Evolutionary conservation across 2,329 filamentous ascomycete species (phyloP).

Genomic region (Fusarium sp.): DNA sequence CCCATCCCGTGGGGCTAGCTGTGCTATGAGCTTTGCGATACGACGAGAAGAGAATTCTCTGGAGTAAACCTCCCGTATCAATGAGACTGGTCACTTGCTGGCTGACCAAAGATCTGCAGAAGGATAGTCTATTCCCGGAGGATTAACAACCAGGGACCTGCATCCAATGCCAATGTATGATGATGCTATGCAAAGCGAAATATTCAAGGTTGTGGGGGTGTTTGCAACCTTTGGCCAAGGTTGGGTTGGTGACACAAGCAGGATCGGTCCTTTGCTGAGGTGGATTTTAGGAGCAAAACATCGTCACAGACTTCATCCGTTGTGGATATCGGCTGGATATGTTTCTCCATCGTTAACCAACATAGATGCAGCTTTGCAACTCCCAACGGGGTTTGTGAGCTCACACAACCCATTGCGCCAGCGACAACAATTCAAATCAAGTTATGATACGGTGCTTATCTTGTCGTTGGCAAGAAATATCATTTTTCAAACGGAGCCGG

Average conservation of each 20-base stretch:
- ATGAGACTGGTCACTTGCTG: constrained; percentile 23
- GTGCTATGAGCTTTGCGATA: constrained; percentile 11
- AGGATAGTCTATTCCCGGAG: constrained; percentile 23
- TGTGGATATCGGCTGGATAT: constrained; percentile 28
- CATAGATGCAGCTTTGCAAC: constrained; percentile 10
- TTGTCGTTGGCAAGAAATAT: constrained; percentile 13
- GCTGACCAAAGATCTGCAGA: constrained; percentile 36
- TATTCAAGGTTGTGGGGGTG: constrained; percentile 26
- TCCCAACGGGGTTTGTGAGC: constrained; percentile 1
- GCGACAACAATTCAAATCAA: constrained; percentile 3
- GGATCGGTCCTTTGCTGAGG: constrained; percentile 26
- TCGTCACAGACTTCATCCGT: constrained; percentile 20
- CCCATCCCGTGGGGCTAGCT: constrained; percentile 26
- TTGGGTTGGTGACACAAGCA: constrained; percentile 19
- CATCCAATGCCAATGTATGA: constrained; percentile 21
- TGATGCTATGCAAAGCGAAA: constrained; percentile 29
- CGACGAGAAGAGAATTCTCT: constrained; percentile 21
- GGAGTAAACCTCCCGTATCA: constrained; percentile 21
- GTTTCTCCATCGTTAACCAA: constrained; percentile 1
- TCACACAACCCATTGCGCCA: neutral
- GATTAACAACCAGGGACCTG: constrained; percentile 43
- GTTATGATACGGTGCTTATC: constrained; percentile 4
- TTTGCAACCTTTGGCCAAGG: constrained; percentile 23
- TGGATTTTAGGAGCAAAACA: constrained; percentile 9
- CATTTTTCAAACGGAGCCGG: constrained; percentile 16